These are phyloP conservation scores for Ceratobasidium sp. DNA, from an alignment of 1,284 basidiomycete species.

Conservation along the genomic window DNA sequence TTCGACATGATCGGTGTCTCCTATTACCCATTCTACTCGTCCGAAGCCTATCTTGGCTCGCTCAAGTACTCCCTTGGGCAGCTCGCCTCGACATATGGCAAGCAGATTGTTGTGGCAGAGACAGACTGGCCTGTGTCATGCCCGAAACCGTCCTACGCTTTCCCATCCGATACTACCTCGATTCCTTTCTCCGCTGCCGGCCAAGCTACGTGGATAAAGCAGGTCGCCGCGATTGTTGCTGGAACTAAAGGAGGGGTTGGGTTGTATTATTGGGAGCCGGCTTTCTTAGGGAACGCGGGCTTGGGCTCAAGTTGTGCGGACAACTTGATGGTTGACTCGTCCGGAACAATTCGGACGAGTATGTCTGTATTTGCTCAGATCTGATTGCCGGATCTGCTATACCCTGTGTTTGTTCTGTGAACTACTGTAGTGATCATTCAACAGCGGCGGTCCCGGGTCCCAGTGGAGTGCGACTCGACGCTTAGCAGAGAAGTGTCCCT, in stretches of 20 bases:
- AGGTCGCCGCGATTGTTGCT: constrained; percentile 65
- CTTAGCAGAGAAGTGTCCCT: too few relatives aligned
- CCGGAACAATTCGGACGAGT: constrained; percentile 34
- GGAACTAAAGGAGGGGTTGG: constrained; percentile 62
- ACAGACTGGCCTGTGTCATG: constrained; percentile 74
- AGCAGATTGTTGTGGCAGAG: constrained; percentile 73
- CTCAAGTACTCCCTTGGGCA: constrained; percentile 67
- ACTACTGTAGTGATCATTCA: constrained; percentile 1
- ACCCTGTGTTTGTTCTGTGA: neutral
- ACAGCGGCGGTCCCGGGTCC: neutral
- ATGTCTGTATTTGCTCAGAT: constrained; percentile 27
- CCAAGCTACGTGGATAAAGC: constrained; percentile 68
- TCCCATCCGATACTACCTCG: constrained; percentile 60
- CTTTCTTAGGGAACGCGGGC: constrained; percentile 46
- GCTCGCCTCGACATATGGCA: constrained; percentile 65
- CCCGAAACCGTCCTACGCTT: constrained; percentile 61
- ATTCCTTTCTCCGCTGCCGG: constrained; percentile 67
- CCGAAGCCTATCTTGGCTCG: constrained; percentile 66
- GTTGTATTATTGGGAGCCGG: constrained; percentile 50
- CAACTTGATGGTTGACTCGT: constrained; percentile 42
- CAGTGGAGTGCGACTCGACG: neutral
- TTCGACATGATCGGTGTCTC: constrained; percentile 74
- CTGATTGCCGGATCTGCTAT: neutral
- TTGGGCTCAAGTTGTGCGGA: constrained; percentile 40
- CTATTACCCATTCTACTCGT: constrained; percentile 74